phyloP scores from a whole-genome alignment of 2,329 filamentous ascomycete genomes.

The Sphaerulina vaccinii region DNA sequence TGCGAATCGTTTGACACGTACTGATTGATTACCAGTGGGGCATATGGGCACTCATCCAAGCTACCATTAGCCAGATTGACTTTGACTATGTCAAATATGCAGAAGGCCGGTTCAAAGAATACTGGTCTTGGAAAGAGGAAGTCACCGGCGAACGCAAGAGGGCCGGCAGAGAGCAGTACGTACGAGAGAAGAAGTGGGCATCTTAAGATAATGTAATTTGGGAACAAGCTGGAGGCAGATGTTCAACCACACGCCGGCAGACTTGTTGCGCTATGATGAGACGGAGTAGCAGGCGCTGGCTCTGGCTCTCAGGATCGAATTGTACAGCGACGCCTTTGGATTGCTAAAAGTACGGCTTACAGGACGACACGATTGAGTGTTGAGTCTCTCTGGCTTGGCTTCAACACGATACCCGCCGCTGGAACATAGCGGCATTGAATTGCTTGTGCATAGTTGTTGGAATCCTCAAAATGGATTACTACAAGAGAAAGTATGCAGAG shows the following conservation, averaged over 20 bases:
- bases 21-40: constrained; percentile 56
- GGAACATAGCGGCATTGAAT: too few relatives aligned
- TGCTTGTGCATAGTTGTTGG: too few relatives aligned
- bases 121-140: constrained; percentile 87
- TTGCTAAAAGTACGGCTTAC: too few relatives aligned
- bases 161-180: constrained; percentile 60
- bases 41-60: constrained; percentile 93
- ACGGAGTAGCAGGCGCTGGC: background rate
- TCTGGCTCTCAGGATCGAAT: background rate
- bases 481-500: too few relatives aligned
- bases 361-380: background rate
- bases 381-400: constrained; percentile 1
- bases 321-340: too few relatives aligned
- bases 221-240: constrained; percentile 7
- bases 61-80: constrained; percentile 89
- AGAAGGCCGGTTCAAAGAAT: constrained; percentile 80
- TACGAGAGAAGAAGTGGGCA: constrained; percentile 76
- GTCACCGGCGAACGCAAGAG: constrained; percentile 59
- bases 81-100: constrained; percentile 96
- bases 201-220: constrained; percentile 6
- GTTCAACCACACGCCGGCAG: constrained; percentile 19
- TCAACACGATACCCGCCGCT: constrained; percentile 16
- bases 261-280: background rate
- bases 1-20: background rate
- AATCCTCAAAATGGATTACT: too few relatives aligned